Evolutionary conservation across 2,329 filamentous ascomycete species (phyloP).

Genomic region (Aspergillus puulaauensis): DNA sequence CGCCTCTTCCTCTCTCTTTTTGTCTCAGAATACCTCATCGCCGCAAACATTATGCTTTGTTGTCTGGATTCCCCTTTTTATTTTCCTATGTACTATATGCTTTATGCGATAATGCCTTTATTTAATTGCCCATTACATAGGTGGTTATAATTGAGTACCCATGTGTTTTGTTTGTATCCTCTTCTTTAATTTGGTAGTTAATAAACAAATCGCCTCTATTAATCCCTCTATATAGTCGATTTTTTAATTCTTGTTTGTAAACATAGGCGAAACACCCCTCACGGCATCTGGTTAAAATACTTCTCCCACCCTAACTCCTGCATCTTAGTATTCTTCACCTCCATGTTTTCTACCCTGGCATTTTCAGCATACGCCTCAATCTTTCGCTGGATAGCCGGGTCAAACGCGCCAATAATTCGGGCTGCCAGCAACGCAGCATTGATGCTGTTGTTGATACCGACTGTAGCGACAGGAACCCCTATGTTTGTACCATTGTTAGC

Average conservation of each 20-base stretch:
- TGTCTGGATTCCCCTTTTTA: background rate
- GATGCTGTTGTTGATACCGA: conserved; percentile 77
- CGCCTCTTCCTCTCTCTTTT: background rate
- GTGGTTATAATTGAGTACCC: conserved; percentile 4
- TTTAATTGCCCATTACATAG: background rate
- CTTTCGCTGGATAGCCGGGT: conserved; percentile 41
- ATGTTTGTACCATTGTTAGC: conserved; percentile 28
- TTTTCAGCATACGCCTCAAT: conserved; percentile 44
- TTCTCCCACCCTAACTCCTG: conserved; percentile 44
- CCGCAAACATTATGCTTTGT: background rate
- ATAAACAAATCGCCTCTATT: background rate
- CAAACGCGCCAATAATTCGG: conserved; percentile 61
- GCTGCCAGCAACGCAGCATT: conserved; percentile 74
- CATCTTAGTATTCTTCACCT: conserved; percentile 44
- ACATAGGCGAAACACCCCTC: conserved; percentile 4
- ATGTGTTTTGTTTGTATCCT: background rate
- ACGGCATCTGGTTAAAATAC: conserved; percentile 45
- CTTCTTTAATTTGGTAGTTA: background rate
- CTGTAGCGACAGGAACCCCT: conserved; percentile 71
- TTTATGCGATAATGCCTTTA: background rate
- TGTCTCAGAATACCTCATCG: conserved; percentile 7
- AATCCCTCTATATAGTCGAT: background rate
- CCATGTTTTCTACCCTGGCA: conserved; percentile 42
- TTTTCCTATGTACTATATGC: conserved; percentile 8
- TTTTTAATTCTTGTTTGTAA: background rate